Base-by-base conservation (phyloP, 1,284 basidiomycete genomes). In the Mycosarcoma mackinlayi region DNA sequence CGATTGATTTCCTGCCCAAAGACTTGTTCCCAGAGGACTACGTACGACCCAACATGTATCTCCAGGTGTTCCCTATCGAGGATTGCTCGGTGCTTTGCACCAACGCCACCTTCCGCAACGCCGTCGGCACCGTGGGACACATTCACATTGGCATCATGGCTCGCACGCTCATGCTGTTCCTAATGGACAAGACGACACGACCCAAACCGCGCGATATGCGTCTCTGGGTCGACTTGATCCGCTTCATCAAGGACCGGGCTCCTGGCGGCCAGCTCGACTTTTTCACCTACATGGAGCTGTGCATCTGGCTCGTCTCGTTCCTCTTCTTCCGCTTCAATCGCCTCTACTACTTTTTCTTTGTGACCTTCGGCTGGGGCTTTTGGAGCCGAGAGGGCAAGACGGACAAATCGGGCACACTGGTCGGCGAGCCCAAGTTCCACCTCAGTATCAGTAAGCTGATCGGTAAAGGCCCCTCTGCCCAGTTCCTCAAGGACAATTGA, bases 11-110 rank as follows among this genome's bases (percentile, higher is more conserved):
- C 76, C 75, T 89, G 54, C 85, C 86, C 8, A 61, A 85, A 2
- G 86, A 88, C n/a, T 78, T 89, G 40, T 89, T 89, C 83, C 88
- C 88, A 0, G 85, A 87, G 46, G 85, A 84, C 16, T 88, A 88
- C 70, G 58, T 62, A 1, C 72, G 77, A 19, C 88, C 88, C 24
- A 86, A 88, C 62, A 79, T 89, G 68, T 89, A 89, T 68, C 83
- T 89, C 19, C 88, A 89, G 67, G 88, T 87, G 61, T 89, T 90
- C 83, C 84, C 86, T 3, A 87, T 87, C 1, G 85, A 87, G 64
- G 79, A 79, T 76, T 88, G 87, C 85, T 86, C 85, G 4, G 81
- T 89, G 1, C 80, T 88, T 23, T 83, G 87, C 82, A 89, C 88
- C 11, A 89, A 89, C 72, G 86, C 87, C 6, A 82, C 87, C 3